Percentiles rank a stretch among this genome's conserved stretches.
Conservation (phyloP, 2,329 filamentous ascomycete species). For the Nothopassalora personata region DNA sequence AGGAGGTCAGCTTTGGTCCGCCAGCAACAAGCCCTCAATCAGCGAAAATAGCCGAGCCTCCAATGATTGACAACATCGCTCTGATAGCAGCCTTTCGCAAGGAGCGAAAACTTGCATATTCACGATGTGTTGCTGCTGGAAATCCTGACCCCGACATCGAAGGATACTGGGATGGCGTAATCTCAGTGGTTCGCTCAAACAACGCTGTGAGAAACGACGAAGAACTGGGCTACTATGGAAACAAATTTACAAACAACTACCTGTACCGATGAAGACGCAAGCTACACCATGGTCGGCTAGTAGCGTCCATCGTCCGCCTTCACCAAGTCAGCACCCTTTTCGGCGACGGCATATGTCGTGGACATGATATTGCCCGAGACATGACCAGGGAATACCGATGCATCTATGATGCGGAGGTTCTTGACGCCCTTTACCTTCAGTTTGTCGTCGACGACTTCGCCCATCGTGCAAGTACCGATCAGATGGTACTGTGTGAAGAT, state of each 20-base stretch:
- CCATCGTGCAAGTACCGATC: slow-evolving; percentile 36
- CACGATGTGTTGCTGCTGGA: slow-evolving; percentile 30
- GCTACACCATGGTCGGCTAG: background rate
- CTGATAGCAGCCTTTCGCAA: slow-evolving; percentile 52
- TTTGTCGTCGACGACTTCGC: slow-evolving; percentile 29
- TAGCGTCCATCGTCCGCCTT: slow-evolving; percentile 23
- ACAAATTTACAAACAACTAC: slow-evolving; percentile 26
- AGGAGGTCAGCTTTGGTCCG: slow-evolving; percentile 22
- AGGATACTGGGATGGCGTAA: slow-evolving; percentile 56
- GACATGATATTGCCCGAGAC: slow-evolving; percentile 31
- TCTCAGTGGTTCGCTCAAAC: slow-evolving; percentile 51
- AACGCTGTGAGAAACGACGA: slow-evolving; percentile 25
- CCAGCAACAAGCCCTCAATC: background rate
- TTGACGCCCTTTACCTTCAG: slow-evolving; percentile 30
- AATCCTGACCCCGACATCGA: slow-evolving; percentile 41
- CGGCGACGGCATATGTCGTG: slow-evolving; percentile 33
- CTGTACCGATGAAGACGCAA: slow-evolving; percentile 24
- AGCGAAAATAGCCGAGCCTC: background rate
- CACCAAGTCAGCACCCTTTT: slow-evolving; percentile 35
- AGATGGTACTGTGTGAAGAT: slow-evolving; percentile 38
- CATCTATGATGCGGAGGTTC: slow-evolving; percentile 31
- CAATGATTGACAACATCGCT: slow-evolving; percentile 47
- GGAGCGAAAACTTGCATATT: slow-evolving; percentile 47
- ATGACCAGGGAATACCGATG: slow-evolving; percentile 33
- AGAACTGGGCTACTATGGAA: slow-evolving; percentile 33